Percentiles rank a stretch among this genome's conserved stretches.
Conservation (phyloP, 805 yeast species). For the Jamesozyma gamospora region DNA sequence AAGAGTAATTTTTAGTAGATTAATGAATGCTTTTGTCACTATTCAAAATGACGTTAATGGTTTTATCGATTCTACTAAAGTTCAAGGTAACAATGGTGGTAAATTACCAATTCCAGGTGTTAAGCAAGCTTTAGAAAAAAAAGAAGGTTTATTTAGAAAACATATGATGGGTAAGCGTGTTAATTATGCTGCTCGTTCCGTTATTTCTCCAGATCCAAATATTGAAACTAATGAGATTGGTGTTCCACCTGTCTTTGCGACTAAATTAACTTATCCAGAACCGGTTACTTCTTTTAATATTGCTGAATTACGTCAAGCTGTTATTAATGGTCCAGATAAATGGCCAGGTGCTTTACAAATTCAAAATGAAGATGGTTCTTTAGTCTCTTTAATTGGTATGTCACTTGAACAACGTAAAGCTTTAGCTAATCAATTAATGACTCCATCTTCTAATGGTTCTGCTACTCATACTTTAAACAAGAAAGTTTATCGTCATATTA, state of each 20-base stretch:
- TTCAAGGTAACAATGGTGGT: conserved; percentile 61
- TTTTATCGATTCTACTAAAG: conserved; percentile 84
- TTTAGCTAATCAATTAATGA: conserved; percentile 83
- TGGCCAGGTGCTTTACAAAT: conserved; percentile 99
- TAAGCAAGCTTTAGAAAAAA: conserved; percentile 95
- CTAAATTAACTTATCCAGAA: conserved; percentile 91
- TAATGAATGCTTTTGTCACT: conserved; percentile 93
- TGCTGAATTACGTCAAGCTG: conserved; percentile 85
- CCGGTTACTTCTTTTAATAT: conserved; percentile 92
- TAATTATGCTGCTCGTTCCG: conserved; percentile 97
- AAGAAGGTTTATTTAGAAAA: conserved; percentile 95
- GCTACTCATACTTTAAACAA: conserved; percentile 63
- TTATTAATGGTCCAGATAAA: conserved; percentile 90
- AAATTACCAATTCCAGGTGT: conserved; percentile 80
- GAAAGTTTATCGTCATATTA: conserved; percentile 89
- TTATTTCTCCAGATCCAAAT: conserved; percentile 97
- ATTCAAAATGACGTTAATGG: conserved; percentile 92
- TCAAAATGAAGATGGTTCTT: conserved; percentile 88
- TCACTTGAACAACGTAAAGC: conserved; percentile 89
- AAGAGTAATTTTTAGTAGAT: conserved; percentile 68
- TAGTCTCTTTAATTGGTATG: conserved; percentile 79
- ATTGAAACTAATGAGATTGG: conserved; percentile 97
- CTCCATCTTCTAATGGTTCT: conserved; percentile 58
- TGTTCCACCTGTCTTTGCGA: conserved; percentile 97
- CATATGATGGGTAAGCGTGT: conserved; percentile 99